Conservation (phyloP, 2,329 filamentous ascomycete species). For the Penicillium olsonii region DNA sequence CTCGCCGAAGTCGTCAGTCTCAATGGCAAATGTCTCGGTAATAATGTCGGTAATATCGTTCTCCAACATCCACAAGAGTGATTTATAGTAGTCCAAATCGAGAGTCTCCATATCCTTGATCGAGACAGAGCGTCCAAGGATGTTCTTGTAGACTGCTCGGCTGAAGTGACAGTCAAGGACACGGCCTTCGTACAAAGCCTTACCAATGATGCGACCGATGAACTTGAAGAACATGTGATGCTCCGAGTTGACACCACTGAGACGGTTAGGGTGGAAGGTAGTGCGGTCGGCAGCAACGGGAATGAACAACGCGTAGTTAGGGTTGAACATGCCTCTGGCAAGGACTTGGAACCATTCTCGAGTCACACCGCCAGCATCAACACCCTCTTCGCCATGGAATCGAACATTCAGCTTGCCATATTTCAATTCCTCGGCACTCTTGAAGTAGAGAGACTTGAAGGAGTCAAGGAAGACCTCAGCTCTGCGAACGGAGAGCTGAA, state of each 20-base stretch:
- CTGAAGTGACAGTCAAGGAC: constrained; percentile 99
- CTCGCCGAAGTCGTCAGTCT: constrained; percentile 91
- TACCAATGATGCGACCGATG: constrained; percentile 96
- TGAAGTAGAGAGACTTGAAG: constrained; percentile 98
- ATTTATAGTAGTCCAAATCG: constrained; percentile 98
- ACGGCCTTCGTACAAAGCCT: constrained; percentile 93
- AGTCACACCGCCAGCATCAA: constrained; percentile 95
- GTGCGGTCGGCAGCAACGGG: constrained; percentile 96
- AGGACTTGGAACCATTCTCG: constrained; percentile 99
- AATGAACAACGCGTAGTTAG: constrained; percentile 94
- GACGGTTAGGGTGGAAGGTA: constrained; percentile 96
- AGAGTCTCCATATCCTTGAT: constrained; percentile 99
- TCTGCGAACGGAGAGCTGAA: constrained; percentile 87
- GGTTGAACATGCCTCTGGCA: constrained; percentile 97
- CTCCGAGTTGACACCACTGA: constrained; percentile 91
- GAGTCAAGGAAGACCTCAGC: constrained; percentile 98
- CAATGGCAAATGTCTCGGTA: constrained; percentile 91
- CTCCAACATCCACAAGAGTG: constrained; percentile 95
- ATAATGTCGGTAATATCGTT: constrained; percentile 99
- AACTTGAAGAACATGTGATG: constrained; percentile 99
- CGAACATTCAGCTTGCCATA: constrained; percentile 97
- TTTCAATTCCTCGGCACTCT: constrained; percentile 95
- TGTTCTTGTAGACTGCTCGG: constrained; percentile 96
- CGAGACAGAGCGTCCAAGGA: constrained; percentile 89
- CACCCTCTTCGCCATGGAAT: constrained; percentile 95